These are phyloP conservation scores for Hyphodiscus hymeniophilus DNA, from an alignment of 495 filamentous ascomycete species.

Conservation along the genomic window DNA sequence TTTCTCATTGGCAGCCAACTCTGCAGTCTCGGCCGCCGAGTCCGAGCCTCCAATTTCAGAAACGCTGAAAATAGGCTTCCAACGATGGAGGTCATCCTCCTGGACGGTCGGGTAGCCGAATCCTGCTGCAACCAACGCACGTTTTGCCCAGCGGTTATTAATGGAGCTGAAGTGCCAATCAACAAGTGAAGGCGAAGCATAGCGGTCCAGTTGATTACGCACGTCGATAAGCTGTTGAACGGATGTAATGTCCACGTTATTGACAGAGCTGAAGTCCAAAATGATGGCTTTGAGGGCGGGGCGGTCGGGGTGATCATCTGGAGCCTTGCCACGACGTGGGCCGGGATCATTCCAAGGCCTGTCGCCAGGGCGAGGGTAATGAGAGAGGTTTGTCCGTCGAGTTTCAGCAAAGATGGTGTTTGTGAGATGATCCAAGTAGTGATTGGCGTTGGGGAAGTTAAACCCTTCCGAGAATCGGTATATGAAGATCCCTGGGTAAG, in stretches of 20 bases:
- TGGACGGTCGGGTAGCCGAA: conserved; percentile 75
- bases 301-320: conserved; percentile 41
- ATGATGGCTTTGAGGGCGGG: conserved; percentile 88
- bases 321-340: conserved; percentile 49
- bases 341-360: conserved; percentile 96
- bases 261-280: conserved; percentile 91
- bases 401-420: conserved; percentile 66
- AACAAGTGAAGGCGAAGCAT: conserved; percentile 72
- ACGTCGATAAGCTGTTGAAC: conserved; percentile 95
- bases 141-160: conserved; percentile 97
- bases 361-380: conserved; percentile 62
- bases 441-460: conserved; percentile 90
- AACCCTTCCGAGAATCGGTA: conserved; percentile 96
- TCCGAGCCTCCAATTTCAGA: conserved; percentile 72
- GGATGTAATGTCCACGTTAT: conserved; percentile 92
- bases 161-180: conserved; percentile 96
- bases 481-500: conserved; percentile 93
- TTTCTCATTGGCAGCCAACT: conserved; percentile 54
- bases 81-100: conserved; percentile 48
- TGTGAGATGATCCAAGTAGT: conserved; percentile 79
- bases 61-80: conserved; percentile 95
- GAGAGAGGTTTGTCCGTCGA: conserved; percentile 62
- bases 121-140: conserved; percentile 81
- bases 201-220: conserved; percentile 91
- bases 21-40: conserved; percentile 52